Evolutionary conservation across 495 filamentous ascomycete genomes (phyloP).

Genomic region (Extremus antarcticus): DNA sequence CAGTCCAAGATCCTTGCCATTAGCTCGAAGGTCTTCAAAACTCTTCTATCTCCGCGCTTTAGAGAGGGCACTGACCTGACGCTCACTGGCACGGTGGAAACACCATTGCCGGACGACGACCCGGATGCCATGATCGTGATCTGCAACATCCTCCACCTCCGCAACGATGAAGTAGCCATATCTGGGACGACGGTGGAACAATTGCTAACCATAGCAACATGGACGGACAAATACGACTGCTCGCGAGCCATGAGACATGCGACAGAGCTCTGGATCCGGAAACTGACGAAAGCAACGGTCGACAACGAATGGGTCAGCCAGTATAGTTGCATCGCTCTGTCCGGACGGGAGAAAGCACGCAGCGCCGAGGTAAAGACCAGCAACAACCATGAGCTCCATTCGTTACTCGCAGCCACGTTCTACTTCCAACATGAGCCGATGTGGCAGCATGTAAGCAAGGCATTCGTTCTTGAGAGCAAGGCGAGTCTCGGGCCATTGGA

Average conservation of each 20-base stretch:
- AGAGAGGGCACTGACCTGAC: background rate
- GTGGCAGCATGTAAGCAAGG: background rate
- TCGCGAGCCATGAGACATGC: background rate
- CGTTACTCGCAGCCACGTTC: background rate
- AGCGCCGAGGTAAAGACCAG: no score
- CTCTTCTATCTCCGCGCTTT: background rate
- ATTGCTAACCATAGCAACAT: background rate
- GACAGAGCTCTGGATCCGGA: background rate
- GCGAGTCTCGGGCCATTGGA: background rate
- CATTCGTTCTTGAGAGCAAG: background rate
- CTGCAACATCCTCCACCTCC: background rate
- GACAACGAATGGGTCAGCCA: no score
- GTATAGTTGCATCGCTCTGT: no score
- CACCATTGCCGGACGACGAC: background rate
- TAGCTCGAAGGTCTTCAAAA: conserved; percentile 2
- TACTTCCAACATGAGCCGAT: background rate
- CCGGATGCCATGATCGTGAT: background rate
- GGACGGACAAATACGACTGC: background rate
- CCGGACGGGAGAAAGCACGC: no score
- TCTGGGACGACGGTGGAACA: background rate
- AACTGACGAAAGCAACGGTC: background rate
- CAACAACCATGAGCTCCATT: no score
- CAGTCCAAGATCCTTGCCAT: background rate
- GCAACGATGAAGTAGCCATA: background rate
- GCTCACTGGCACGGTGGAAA: background rate